phyloP scores from a whole-genome alignment of 1,284 basidiomycete genomes.

The Cutaneotrichosporon cavernicola region DNA sequence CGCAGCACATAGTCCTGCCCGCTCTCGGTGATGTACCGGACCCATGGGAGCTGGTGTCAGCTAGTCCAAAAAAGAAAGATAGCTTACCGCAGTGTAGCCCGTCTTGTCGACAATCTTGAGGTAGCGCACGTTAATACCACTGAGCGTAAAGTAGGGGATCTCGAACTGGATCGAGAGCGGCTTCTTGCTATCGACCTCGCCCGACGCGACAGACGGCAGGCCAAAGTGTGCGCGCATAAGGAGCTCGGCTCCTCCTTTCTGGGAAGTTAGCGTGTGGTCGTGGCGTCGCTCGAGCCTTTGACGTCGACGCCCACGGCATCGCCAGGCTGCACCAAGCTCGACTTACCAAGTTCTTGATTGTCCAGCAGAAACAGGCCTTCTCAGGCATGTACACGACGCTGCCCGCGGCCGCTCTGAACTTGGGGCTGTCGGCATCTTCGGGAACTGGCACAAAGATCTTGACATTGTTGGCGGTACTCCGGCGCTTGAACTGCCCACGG shows the following conservation, averaged over 20 bases:
- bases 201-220: slow-evolving; percentile 79
- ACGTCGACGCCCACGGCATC: background rate
- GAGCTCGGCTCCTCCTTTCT: slow-evolving; percentile 49
- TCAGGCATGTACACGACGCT: slow-evolving; percentile 92
- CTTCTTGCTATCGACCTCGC: slow-evolving; percentile 82
- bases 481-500: slow-evolving; percentile 95
- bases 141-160: slow-evolving; percentile 80
- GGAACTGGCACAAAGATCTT: slow-evolving; percentile 98
- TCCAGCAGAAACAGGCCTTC: slow-evolving; percentile 95
- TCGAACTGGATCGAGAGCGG: slow-evolving; percentile 97
- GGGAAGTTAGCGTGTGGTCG: slow-evolving; percentile 3
- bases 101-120: slow-evolving; percentile 98
- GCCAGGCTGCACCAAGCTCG: background rate
- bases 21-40: slow-evolving; percentile 74
- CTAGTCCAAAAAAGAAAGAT: background rate
- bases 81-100: slow-evolving; percentile 69
- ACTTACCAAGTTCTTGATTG: slow-evolving; percentile 72
- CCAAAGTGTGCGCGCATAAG: slow-evolving; percentile 96
- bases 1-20: slow-evolving; percentile 79
- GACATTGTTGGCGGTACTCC: slow-evolving; percentile 96
- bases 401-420: slow-evolving; percentile 73
- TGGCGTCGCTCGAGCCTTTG: background rate
- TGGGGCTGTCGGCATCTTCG: slow-evolving; percentile 96
- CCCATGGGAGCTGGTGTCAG: slow-evolving; percentile 56
- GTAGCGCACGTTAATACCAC: slow-evolving; percentile 84